These are phyloP conservation scores for Rhexocercosporidium sp. DNA, from an alignment of 2,329 filamentous ascomycete genomes.

Conservation along the genomic window DNA sequence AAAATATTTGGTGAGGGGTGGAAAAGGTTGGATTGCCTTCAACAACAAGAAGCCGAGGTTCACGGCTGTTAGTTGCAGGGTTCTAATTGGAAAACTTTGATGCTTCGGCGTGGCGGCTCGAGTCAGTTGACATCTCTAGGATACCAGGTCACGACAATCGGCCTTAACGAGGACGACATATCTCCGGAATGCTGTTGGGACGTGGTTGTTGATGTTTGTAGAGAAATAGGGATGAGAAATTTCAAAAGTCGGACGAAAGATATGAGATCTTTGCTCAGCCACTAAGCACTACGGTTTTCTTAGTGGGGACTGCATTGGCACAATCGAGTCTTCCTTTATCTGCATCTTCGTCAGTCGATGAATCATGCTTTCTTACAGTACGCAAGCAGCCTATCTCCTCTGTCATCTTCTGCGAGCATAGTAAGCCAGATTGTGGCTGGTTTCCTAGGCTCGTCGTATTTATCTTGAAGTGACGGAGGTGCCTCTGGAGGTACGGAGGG, in stretches of 20 bases:
- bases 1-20: neutral
- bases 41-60: neutral
- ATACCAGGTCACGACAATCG: neutral
- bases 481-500: neutral
- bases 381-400: too few relatives aligned
- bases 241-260: neutral
- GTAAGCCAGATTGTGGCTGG: neutral
- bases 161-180: neutral
- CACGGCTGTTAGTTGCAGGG: neutral
- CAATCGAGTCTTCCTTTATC: too few relatives aligned
- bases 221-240: neutral
- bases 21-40: neutral
- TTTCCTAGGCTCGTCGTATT: neutral
- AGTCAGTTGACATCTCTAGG: neutral
- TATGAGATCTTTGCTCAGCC: neutral
- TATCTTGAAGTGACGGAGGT: neutral
- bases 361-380: too few relatives aligned
- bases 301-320: neutral
- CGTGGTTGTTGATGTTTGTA: neutral
- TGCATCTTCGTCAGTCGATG: neutral
- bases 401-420: neutral
- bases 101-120: neutral
- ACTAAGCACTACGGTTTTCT: neutral
- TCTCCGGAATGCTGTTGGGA: neutral
- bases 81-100: too few relatives aligned